Evolutionary conservation across 179 eudicot species (phyloP), one percentile per base, ranked within the genome.

Genomic region (Beta macrorhiza): DNA sequence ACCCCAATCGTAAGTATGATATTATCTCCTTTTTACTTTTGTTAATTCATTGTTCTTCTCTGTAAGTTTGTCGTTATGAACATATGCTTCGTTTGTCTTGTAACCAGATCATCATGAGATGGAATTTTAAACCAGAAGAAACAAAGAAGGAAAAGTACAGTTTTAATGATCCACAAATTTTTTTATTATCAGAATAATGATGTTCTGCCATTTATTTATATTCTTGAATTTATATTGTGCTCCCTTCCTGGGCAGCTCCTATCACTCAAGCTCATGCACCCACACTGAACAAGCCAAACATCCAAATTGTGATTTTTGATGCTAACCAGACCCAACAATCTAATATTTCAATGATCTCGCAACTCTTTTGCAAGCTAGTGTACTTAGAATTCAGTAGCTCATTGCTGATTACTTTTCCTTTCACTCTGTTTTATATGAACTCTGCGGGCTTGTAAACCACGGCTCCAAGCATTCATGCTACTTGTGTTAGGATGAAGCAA

Each of bases 1-100:
- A 81, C 95, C 99, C 83, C 90, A 85, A 82, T 81, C 86, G 99
- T 97, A 85, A 91, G 99, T 89, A 58, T 56, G 64, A 25, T 37
- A 19, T 74, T 70, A 74, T 62, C 53, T 61, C 25, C 53, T 58
- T 0, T 45, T 76, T 77, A 19, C 32, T 74, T 45, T 76, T 77
- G 25, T 55, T 74, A 11, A 49, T 17, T 45, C 19, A 73, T 49
- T 14, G 37, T 58, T 61, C 58, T 49, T 45, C 42, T 22, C 37
- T 11, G 5, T 42, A 42, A 53, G 0, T 44, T 81, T 84, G 73
- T 15, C 56, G 37, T 53, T 59, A 29, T 20, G 37, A 17, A 62
- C 49, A 37, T 11, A 42, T 13, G 47, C 47, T 49, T 57, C 47
- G 20, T 70, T 64, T 13, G 52, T 22, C 68, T 68, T 51, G 47